Base-by-base conservation (phyloP, 495 filamentous ascomycete genomes). In the Aspergillus diversus region DNA sequence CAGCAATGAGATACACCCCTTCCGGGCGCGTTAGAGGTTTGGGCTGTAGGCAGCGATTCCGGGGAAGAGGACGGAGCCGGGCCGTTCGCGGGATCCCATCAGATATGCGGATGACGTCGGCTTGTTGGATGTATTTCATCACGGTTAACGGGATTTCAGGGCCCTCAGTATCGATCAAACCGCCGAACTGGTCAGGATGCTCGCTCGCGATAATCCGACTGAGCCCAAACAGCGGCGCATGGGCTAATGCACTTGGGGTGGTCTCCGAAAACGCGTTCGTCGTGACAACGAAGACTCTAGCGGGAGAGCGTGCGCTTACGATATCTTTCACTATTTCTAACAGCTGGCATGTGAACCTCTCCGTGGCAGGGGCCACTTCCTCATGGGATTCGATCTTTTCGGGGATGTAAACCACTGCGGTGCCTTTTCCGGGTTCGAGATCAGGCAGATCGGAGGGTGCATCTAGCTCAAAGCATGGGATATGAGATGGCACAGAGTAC, bases 1-100 rank as follows among this genome's bases (percentile, higher is more conserved):
- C 81, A 16, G 77, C 74, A 17, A 84, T 74, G 11, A 84, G 32
- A 61, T 84, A 84, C 0, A 81, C 80, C 5, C 75, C 77, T n/a
- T 78, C 71, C 0, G 70, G 63, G 7, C 66, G 66, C 6, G 74
- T 74, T 2, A 69, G 60, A 3, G 74, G 60, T 5, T 34, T 65
- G 0, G 37, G 56, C 12, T 27, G 47, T 6, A 33, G 46, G 16
- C 35, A 51, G n/a, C 56, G 46, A 5, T 72, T 46, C 6, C 61
- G 63, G 1, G 73, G 64, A 8, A 82, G 55, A 12, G 67, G 46
- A 4, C 73, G 69, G 13, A 82, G 71, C 8, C 72, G 66, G 11
- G 70, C 64, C 5, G 69, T 65, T 1, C 75, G 63, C 4, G 76
- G 57, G 7, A 84, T 66, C 13, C 76, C 77, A 51, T 83, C 81